phyloP scores from a whole-genome alignment of 192 early-diverging fungal genomes.

The Podila minutissima region DNA sequence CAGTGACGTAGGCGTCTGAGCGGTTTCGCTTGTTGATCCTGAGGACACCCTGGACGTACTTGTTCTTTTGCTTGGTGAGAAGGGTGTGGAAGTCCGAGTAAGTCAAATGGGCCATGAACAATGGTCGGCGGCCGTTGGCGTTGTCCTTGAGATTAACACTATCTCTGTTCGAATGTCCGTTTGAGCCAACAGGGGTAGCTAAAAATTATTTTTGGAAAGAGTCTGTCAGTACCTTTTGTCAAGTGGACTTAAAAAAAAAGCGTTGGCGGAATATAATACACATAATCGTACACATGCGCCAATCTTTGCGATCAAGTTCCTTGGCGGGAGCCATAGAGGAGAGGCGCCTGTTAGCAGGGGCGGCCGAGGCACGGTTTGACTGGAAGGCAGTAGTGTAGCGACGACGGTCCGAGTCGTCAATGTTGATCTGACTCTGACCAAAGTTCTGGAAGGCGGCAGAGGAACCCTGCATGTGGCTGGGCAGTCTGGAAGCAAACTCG shows the following conservation, averaged over 20 bases:
- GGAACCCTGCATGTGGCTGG: constrained; percentile 22
- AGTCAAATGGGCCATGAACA: constrained; percentile 66
- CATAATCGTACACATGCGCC: constrained; percentile 32
- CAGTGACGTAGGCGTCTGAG: constrained; percentile 88
- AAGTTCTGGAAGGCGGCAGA: constrained; percentile 8
- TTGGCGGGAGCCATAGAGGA: constrained; percentile 9
- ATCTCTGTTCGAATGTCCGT: constrained; percentile 57
- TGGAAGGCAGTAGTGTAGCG: constrained; percentile 45
- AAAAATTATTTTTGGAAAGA: constrained; percentile 3
- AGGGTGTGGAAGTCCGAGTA: constrained; percentile 63
- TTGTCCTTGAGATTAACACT: constrained; percentile 58
- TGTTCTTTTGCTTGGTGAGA: constrained; percentile 54
- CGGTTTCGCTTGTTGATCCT: constrained; percentile 89
- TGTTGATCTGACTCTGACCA: constrained; percentile 24
- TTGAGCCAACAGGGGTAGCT: constrained; percentile 50
- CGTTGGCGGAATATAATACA: not conserved
- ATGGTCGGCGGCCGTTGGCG: constrained; percentile 59
- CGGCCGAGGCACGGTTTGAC: constrained; percentile 11
- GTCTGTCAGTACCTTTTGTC: not conserved
- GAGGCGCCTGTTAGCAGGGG: constrained; percentile 18
- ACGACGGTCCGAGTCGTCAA: constrained; percentile 45
- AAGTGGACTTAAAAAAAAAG: not conserved
- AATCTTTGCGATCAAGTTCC: constrained; percentile 35
- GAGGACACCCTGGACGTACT: constrained; percentile 77
- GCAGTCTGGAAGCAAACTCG: constrained; percentile 37